Evolutionary conservation across 345 rosid species (phyloP), one percentile per base, ranked within the genome.

Genomic region (Boechera retrofracta): DNA sequence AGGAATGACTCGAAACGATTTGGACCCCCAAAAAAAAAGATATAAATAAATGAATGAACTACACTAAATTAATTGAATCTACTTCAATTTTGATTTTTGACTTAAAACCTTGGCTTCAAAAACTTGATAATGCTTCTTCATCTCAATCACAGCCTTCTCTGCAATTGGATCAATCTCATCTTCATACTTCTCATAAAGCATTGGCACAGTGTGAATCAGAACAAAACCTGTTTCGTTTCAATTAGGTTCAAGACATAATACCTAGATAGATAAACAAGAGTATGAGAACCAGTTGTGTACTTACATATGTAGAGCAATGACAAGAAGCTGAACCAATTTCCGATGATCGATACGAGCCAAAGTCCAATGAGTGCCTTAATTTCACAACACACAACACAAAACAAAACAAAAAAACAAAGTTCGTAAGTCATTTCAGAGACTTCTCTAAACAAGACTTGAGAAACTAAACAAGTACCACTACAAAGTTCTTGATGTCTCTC

Each of bases 251-350:
- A 49, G n/a, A 15, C 41, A 53, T 15, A 11, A 36, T 39, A 36
- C 5, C 2, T 16, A 12, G 28, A 57, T 9, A 10, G 9, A 74
- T 18, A 59, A 49, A 12, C 13, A 38, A 26, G 67, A 18, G 15
- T 72, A 51, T 72, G 16, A 6, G 10, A 70, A 64, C 39, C 9
- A 69, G 57, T 24, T 41, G 10, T 72, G 64, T 67, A 61, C 78
- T 79, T 91, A 93, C 99, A 94, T 39, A 89, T 82, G 77, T 92
- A 96, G 83, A 91, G 82, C 83, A 93, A 78, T 55, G 97, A 86
- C 85, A 93, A 77, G 87, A 91, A 96, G 79, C 88, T 93, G 87
- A 87, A 87, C 48, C 90, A 89, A 76, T 69, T 85, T 32, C 99
- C 98, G 2, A 87, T 83, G 10, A 91, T 74, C 1, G 99, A 91